phyloP scores from a whole-genome alignment of 805 yeast species.

The Metschnikowia kunwiensis region DNA sequence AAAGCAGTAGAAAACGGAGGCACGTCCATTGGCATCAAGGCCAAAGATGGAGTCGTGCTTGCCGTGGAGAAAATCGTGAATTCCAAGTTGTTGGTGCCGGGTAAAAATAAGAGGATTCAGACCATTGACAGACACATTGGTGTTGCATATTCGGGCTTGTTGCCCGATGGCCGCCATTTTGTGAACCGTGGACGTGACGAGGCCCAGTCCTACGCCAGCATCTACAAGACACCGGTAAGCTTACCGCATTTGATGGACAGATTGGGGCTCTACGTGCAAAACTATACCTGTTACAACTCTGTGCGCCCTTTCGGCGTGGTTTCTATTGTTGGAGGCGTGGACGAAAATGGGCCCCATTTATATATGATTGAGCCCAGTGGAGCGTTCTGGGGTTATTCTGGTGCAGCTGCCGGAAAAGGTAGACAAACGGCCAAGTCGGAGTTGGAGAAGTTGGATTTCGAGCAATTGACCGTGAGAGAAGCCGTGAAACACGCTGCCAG shows the following conservation, averaged over 20 bases:
- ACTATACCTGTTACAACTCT: constrained; percentile 91
- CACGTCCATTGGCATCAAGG: constrained; percentile 89
- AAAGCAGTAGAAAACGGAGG: constrained; percentile 98
- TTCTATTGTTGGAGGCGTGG: constrained; percentile 91
- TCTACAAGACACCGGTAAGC: constrained; percentile 73
- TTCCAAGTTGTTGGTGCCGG: constrained; percentile 85
- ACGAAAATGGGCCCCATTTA: constrained; percentile 84
- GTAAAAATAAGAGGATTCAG: constrained; percentile 86
- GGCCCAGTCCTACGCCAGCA: constrained; percentile 70
- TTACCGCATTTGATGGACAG: constrained; percentile 82
- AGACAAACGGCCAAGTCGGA: constrained; percentile 97
- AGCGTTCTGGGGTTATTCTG: constrained; percentile 93
- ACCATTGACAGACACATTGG: constrained; percentile 93
- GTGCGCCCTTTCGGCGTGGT: constrained; percentile 97
- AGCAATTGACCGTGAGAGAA: constrained; percentile 65
- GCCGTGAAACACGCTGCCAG: constrained; percentile 94
- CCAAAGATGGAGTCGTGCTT: constrained; percentile 90
- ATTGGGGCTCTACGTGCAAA: constrained; percentile 88
- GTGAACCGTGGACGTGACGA: constrained; percentile 92
- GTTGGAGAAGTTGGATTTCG: constrained; percentile 81
- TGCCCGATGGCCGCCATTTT: constrained; percentile 95
- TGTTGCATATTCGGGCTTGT: constrained; percentile 88
- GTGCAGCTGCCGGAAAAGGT: constrained; percentile 98
- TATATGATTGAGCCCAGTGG: constrained; percentile 99
- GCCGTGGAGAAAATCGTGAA: constrained; percentile 93